Base-by-base conservation (phyloP, 345 rosid species). In the Arabidopsis arenosa region DNA sequence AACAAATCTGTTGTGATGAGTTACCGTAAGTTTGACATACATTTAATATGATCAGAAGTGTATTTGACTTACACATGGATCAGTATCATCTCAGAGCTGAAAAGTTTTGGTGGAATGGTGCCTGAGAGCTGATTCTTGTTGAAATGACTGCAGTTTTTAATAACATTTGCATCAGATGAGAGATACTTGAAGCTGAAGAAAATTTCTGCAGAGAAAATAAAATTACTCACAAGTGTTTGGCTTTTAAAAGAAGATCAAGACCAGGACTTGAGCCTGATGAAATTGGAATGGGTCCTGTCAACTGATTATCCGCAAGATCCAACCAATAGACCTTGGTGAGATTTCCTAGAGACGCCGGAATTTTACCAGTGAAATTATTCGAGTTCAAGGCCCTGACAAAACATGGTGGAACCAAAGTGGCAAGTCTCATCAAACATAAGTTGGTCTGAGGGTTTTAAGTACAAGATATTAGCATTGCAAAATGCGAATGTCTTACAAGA, bases 111-210 rank as follows among this genome's bases (percentile, higher is more conserved):
- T 3, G 97, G 86, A 79, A 95, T 89, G 67, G 87, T 51, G 68
- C 97, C 97, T 3, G 97, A 88, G 82, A 92, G 96, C 80, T 90
- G 86, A 80, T 95, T 95, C 84, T 90, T 92, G 70, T 95, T 90
- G 83, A 95, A 90, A 83, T 90, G 97, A 85, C 97, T 95, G 87
- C 85, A 81, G 67, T 14, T 15, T 61, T 9, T 28, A 33, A 33
- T 15, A 37, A 33, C 9, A 36, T 77, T 64, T 61, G n/a, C 57
- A 17, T 70, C 36, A 70, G 62, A 64, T 55, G 40, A 70, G 1
- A 64, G 39, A 39, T 71, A 39, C 3, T 3, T 51, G 39, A 73
- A 52, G 30, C 18, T 30, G n/a, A 51, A 63, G 48, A 47, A 69
- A 15, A 53, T 21, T 21, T 55, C 21, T 33, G 5, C 5, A 67